Evolutionary conservation across 352 stramenopile species (phyloP).

Genomic region (Phytopythium boreale): DNA sequence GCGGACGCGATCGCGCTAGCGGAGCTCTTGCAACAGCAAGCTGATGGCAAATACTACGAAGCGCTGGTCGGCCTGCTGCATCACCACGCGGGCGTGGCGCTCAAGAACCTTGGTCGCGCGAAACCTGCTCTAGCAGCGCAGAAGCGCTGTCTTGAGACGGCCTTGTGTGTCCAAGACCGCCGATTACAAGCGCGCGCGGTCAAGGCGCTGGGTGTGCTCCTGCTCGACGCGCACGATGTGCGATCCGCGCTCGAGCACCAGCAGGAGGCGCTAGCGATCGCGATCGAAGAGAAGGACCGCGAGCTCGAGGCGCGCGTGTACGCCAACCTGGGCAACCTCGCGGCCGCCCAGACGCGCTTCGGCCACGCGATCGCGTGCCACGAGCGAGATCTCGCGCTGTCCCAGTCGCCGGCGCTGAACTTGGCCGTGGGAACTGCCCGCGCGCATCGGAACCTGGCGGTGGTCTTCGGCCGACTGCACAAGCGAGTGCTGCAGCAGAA

Average conservation of each 20-base stretch:
- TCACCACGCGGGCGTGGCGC: constrained; percentile 66
- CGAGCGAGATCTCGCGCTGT: constrained; percentile 51
- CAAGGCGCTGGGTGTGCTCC: constrained; percentile 65
- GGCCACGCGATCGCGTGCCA: constrained; percentile 60
- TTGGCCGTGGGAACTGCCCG: constrained; percentile 50
- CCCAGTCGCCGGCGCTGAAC: constrained; percentile 25
- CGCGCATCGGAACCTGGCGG: constrained; percentile 66
- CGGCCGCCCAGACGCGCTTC: constrained; percentile 44
- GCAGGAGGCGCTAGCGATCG: constrained; percentile 56
- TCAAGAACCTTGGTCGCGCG: constrained; percentile 48
- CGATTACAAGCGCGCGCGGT: constrained; percentile 48
- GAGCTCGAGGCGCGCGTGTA: constrained; percentile 75
- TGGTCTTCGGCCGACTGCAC: constrained; percentile 58
- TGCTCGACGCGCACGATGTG: constrained; percentile 43
- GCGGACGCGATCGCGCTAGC: constrained; percentile 32
- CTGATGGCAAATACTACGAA: constrained; percentile 6
- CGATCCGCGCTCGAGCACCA: constrained; percentile 49
- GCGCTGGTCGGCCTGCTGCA: constrained; percentile 43
- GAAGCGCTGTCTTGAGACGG: constrained; percentile 43
- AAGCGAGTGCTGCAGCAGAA: constrained; percentile 31
- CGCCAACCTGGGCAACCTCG: constrained; percentile 78
- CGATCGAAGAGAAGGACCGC: constrained; percentile 36
- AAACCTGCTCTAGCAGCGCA: constrained; percentile 36
- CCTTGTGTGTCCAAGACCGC: constrained; percentile 31
- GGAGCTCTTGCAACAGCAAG: constrained; percentile 9